Evolutionary conservation across 1,139 yeast genomes (phyloP), one percentile per base, ranked within the genome.

Genomic region (Suhomyces wounanorum): DNA sequence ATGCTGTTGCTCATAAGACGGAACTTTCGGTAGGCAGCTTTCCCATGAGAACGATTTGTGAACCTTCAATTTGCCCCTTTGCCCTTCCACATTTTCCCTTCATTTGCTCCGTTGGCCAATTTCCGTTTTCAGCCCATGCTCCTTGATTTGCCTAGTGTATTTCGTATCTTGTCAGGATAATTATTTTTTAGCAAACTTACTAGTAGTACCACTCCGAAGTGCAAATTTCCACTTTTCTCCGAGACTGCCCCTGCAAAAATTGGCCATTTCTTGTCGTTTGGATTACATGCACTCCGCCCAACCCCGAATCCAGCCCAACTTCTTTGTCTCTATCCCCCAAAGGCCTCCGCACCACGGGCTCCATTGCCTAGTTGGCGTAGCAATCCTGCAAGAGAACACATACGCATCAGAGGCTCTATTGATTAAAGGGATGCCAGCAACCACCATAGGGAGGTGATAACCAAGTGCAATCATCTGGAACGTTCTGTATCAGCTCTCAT

Each of bases 331-430:
- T 7, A 30, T 10, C 8, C 33, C 33, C 33, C 33, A 30, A 30
- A 30, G 33, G 14, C 33, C 33, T 11, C 33, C 33, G 14, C 37
- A 14, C 36, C 37, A 33, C 37, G 37, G 42, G 31, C 42, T 26
- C 17, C 35, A 28, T 26, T 25, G 41, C 42, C 5, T 4, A 5
- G 30, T 26, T 23, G 42, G 48, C 44, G 41, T 35, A 45, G 48
- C 48, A 45, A 45, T 45, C 44, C 48, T 45, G 48, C 48, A 35
- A 45, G 48, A 30, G 48, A 45, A 45, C 40, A 23, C 28, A 35
- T 26, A 44, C 44, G 18, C 38, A 33, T 31, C 21, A 25, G 36
- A 23, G 42, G 30, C 33, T 9, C 13, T 13, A 7, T 13, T 25
- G 23, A 9, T 8, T 13, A 26, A 40, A 40, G 42, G 42, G 42